A percentile compares a stretch with the other conserved stretches of the same genome.
These are phyloP conservation scores for Leishmania guyanensis DNA, from an alignment of 208 protist species.

Conservation along the genomic window DNA sequence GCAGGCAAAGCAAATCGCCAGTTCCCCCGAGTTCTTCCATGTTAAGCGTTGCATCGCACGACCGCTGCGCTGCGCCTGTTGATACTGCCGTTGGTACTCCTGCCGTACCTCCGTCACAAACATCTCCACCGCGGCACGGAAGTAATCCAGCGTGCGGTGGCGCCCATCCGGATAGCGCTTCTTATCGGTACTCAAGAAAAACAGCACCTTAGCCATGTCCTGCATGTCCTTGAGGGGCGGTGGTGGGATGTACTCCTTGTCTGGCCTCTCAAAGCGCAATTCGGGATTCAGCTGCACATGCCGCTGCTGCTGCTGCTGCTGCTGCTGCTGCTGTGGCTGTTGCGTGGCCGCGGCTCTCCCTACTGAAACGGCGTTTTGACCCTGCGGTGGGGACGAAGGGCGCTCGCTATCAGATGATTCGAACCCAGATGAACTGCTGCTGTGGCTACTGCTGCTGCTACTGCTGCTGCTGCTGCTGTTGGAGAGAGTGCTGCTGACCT, in stretches of 20 bases:
- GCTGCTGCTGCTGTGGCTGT: background rate
- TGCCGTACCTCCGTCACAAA: slow-evolving; percentile 65
- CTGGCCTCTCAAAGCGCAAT: slow-evolving; percentile 63
- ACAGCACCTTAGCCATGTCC: slow-evolving; percentile 37
- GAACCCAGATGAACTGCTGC: slow-evolving; percentile 6
- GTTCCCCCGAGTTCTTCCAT: slow-evolving; percentile 83
- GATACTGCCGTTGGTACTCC: slow-evolving; percentile 66
- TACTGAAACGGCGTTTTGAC: slow-evolving; percentile 6
- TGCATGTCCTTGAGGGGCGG: slow-evolving; percentile 33
- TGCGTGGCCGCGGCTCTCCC: background rate
- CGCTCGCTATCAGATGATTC: slow-evolving; percentile 22
- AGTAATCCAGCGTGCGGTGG: slow-evolving; percentile 79
- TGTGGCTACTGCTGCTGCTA: slow-evolving; percentile 19
- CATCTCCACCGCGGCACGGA: slow-evolving; percentile 78
- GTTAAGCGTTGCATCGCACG: slow-evolving; percentile 53
- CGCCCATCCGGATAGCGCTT: slow-evolving; percentile 62
- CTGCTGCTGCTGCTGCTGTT: slow-evolving; percentile 28
- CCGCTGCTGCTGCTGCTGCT: slow-evolving; percentile 6
- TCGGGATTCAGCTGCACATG: slow-evolving; percentile 62
- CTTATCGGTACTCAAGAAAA: slow-evolving; percentile 48
- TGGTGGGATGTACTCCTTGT: slow-evolving; percentile 75
- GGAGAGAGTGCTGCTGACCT: slow-evolving; percentile 19
- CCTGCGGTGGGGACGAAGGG: background rate
- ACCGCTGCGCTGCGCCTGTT: slow-evolving; percentile 40
- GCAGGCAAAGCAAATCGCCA: slow-evolving; percentile 86